phyloP scores from a whole-genome alignment of 352 stramenopile genomes.

The Globisporangium middletonii region DNA sequence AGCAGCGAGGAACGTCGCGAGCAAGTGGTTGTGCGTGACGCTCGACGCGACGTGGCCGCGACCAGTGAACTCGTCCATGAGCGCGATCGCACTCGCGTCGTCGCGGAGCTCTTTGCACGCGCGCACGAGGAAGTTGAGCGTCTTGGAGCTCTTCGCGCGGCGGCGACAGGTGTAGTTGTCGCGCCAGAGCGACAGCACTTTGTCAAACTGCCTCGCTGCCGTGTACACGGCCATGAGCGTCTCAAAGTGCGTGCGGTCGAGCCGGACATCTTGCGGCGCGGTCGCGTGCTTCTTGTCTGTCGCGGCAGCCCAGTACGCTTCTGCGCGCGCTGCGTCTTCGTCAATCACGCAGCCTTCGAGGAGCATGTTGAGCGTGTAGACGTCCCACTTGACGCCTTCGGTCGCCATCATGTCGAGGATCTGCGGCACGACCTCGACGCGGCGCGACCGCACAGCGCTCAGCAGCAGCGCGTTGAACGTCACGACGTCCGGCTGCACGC shows the following conservation, averaged over 20 bases:
- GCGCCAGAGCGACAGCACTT: conserved; percentile 50
- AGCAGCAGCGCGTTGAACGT: conserved; percentile 73
- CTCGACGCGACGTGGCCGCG: conserved; percentile 47
- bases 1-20: conserved; percentile 55
- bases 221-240: conserved; percentile 70
- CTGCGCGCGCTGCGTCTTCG: conserved; percentile 35
- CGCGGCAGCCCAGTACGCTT: conserved; percentile 52
- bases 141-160: conserved; percentile 65
- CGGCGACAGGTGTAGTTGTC: conserved; percentile 50
- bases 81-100: conserved; percentile 29
- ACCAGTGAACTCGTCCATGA: conserved; percentile 59
- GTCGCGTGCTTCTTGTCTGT: conserved; percentile 12
- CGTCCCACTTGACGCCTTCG: conserved; percentile 49
- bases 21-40: conserved; percentile 72
- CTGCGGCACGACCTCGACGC: conserved; percentile 36
- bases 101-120: conserved; percentile 39
- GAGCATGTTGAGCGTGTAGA: conserved; percentile 74
- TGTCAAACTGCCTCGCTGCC: conserved; percentile 43
- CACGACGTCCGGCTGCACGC: conserved; percentile 41
- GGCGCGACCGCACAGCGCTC: conserved; percentile 46
- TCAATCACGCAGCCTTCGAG: conserved; percentile 50
- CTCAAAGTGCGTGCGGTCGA: conserved; percentile 69
- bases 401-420: conserved; percentile 49
- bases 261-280: conserved; percentile 25
- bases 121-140: conserved; percentile 75